These are phyloP conservation scores for Boletus smithii DNA, from an alignment of 1,284 basidiomycete species.

Conservation along the genomic window DNA sequence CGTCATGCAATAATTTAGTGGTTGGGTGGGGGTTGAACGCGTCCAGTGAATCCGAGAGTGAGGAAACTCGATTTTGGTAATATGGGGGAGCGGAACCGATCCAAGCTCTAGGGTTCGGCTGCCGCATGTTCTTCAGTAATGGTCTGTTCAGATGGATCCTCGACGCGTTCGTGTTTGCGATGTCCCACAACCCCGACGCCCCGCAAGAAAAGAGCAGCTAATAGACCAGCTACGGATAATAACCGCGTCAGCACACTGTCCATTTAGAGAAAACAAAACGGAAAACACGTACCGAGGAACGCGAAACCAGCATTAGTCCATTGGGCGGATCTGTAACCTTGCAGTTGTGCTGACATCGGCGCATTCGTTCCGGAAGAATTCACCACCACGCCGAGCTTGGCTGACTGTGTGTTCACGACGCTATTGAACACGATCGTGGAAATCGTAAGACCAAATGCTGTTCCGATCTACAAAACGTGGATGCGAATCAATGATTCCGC, in stretches of 20 bases:
- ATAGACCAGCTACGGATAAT: conserved; percentile 40
- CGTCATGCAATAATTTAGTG: not conserved
- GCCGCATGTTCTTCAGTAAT: conserved; percentile 14
- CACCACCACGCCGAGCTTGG: conserved; percentile 31
- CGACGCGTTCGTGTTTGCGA: not conserved
- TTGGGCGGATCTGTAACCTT: conserved; percentile 58
- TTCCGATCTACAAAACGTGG: conserved; percentile 51
- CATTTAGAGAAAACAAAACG: not conserved
- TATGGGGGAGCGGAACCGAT: not conserved
- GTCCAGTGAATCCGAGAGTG: not conserved
- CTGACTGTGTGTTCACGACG: conserved; percentile 38
- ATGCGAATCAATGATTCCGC: not conserved
- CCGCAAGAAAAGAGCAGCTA: conserved; percentile 53
- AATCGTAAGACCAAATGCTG: conserved; percentile 71
- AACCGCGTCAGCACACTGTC: not conserved
- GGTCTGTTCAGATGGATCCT: conserved; percentile 23
- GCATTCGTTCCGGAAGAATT: conserved; percentile 32
- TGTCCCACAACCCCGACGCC: conserved; percentile 59
- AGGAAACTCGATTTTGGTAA: not conserved
- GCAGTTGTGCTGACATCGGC: conserved; percentile 41
- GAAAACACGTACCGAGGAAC: conserved; percentile 43
- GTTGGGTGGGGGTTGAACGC: too few relatives aligned
- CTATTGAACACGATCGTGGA: conserved; percentile 70
- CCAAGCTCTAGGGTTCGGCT: conserved; percentile 9
- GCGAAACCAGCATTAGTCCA: conserved; percentile 65